Conservation (phyloP, 352 stramenopile species). For the Phytophthora pini region DNA sequence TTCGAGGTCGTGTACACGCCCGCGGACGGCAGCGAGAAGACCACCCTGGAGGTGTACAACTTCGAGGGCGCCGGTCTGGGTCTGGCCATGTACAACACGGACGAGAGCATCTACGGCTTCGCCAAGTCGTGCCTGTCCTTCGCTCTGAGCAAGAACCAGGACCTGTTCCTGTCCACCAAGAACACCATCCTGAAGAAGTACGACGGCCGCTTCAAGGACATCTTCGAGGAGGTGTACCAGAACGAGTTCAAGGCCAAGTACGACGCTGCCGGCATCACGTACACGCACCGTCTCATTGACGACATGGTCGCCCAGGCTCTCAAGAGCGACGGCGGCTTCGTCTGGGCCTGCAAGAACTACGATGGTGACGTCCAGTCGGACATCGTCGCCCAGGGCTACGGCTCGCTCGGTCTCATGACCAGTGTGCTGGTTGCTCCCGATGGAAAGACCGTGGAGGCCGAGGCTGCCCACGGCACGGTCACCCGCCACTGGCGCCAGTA, state of each 20-base stretch:
- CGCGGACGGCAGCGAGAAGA: constrained; percentile 51
- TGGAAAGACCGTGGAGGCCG: constrained; percentile 84
- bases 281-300: constrained; percentile 83
- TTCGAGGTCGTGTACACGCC: constrained; percentile 80
- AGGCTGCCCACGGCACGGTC: constrained; percentile 86
- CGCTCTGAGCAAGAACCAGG: constrained; percentile 66
- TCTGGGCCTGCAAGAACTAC: constrained; percentile 90
- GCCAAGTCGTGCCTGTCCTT: constrained; percentile 76
- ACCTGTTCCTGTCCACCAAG: constrained; percentile 81
- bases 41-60: constrained; percentile 71
- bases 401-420: constrained; percentile 84
- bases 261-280: constrained; percentile 75
- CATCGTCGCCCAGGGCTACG: constrained; percentile 83
- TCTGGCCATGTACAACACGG: constrained; percentile 88
- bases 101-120: constrained; percentile 82
- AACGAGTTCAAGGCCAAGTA: constrained; percentile 79
- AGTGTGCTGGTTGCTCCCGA: constrained; percentile 74
- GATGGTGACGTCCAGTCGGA: constrained; percentile 85
- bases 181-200: constrained; percentile 89
- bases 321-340: constrained; percentile 80
- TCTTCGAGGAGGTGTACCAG: constrained; percentile 87
- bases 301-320: constrained; percentile 87
- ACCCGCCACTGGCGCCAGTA: constrained; percentile 86
- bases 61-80: constrained; percentile 65
- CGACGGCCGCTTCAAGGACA: constrained; percentile 81